These are phyloP conservation scores for Aureobasidium uvarum DNA, from an alignment of 2,329 filamentous ascomycete species.

Conservation along the genomic window DNA sequence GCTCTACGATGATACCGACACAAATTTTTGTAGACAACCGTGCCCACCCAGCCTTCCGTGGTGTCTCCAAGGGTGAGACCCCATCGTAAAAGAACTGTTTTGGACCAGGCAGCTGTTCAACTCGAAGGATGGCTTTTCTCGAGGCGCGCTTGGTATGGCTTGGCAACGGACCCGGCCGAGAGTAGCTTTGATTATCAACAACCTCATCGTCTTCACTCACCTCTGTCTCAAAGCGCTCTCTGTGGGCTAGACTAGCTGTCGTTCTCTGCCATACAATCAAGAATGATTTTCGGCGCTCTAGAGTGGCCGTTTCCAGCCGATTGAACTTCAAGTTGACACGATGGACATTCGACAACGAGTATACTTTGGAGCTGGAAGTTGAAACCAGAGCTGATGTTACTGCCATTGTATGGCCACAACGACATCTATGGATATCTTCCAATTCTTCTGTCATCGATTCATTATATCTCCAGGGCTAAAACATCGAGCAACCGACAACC, in stretches of 20 bases:
- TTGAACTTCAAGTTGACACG: no score
- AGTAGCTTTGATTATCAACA: background rate
- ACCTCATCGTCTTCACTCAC: background rate
- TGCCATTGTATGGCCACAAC: background rate
- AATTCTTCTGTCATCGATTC: background rate
- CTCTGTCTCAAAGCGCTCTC: background rate
- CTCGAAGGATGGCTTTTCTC: background rate
- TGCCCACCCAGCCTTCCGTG: background rate
- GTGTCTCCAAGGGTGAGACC: background rate
- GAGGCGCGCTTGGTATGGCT: background rate
- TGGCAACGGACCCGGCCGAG: slow-evolving; percentile 2
- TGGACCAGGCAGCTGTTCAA: background rate
- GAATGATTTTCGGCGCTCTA: background rate
- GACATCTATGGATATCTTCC: background rate
- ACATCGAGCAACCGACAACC: background rate
- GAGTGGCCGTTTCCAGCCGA: background rate
- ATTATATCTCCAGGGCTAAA: background rate
- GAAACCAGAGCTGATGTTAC: background rate
- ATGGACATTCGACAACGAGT: background rate
- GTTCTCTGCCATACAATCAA: background rate
- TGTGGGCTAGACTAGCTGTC: background rate
- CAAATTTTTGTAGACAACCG: background rate
- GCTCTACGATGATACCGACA: background rate
- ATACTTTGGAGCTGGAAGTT: background rate
- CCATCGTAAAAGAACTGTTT: background rate